phyloP scores from a whole-genome alignment of 1,284 basidiomycete genomes.

The Austroboletus novae-zelandiae region DNA sequence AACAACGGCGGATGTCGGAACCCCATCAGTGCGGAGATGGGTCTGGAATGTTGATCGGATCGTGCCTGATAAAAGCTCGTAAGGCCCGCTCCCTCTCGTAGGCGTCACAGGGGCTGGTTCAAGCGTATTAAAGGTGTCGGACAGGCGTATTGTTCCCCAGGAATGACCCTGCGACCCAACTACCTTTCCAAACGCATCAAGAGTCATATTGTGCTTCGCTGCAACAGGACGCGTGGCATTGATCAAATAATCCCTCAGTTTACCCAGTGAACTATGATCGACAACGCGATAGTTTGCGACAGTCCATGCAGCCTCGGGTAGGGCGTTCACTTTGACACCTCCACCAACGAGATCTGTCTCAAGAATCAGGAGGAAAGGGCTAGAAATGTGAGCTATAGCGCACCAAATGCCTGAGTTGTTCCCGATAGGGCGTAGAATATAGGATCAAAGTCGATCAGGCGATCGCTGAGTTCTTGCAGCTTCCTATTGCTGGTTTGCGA shows the following conservation, averaged over 20 bases:
- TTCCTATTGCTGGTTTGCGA: slow-evolving; percentile 30
- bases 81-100: slow-evolving; percentile 38
- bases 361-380: background rate
- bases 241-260: slow-evolving; percentile 35
- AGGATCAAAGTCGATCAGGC: slow-evolving; percentile 29
- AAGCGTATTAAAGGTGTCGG: slow-evolving; percentile 41
- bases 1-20: slow-evolving; percentile 13
- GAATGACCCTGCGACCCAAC: slow-evolving; percentile 17
- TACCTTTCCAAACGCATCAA: slow-evolving; percentile 42
- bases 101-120: slow-evolving; percentile 54
- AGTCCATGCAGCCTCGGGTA: slow-evolving; percentile 40
- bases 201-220: slow-evolving; percentile 37
- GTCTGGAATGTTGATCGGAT: slow-evolving; percentile 38
- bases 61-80: slow-evolving; percentile 46
- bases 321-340: slow-evolving; percentile 47
- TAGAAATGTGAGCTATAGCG: background rate
- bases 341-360: slow-evolving; percentile 40
- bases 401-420: slow-evolving; percentile 52
- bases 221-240: slow-evolving; percentile 36
- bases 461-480: slow-evolving; percentile 30
- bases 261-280: slow-evolving; percentile 35
- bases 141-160: slow-evolving; percentile 25
- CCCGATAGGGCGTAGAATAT: slow-evolving; percentile 27
- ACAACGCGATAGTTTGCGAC: slow-evolving; percentile 44
- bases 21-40: slow-evolving; percentile 25